Evolutionary conservation across 2,329 filamentous ascomycete genomes (phyloP).

Genomic region (Botrytis hyacinthi): DNA sequence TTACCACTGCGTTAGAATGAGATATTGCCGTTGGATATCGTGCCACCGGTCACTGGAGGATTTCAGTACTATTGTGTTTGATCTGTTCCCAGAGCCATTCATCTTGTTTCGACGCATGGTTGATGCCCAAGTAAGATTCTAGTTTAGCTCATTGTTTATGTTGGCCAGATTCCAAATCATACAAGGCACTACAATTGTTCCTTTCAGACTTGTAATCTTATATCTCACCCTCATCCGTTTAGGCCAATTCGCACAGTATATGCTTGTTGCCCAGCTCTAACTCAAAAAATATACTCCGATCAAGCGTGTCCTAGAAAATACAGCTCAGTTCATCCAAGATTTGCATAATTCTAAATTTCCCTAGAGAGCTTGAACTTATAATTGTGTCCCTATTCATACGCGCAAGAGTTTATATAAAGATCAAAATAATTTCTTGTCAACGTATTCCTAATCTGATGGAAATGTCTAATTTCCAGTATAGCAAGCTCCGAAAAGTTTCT

Average conservation of each 20-base stretch:
- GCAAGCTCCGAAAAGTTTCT: neutral
- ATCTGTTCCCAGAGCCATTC: neutral
- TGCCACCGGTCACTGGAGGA: neutral
- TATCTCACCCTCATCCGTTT: too few relatives aligned
- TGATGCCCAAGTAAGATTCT: neutral
- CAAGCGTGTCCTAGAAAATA: too few relatives aligned
- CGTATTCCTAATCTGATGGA: too few relatives aligned
- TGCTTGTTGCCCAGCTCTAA: neutral
- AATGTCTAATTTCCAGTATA: neutral
- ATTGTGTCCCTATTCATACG: too few relatives aligned
- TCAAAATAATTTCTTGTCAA: neutral
- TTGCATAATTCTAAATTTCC: too few relatives aligned
- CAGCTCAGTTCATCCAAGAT: neutral
- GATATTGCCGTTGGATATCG: neutral
- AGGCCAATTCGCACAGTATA: neutral
- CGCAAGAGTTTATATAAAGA: neutral
- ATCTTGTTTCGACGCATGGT: neutral
- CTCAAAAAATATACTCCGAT: too few relatives aligned
- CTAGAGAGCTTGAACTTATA: too few relatives aligned
- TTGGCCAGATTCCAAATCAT: neutral
- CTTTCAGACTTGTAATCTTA: neutral
- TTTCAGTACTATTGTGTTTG: neutral
- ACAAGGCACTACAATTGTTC: neutral
- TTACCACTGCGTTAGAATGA: fast-evolving
- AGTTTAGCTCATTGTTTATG: neutral